Evolutionary conservation across 495 filamentous ascomycete species (phyloP), one percentile per base, ranked within the genome.

Genomic region (Monascus purpureus): DNA sequence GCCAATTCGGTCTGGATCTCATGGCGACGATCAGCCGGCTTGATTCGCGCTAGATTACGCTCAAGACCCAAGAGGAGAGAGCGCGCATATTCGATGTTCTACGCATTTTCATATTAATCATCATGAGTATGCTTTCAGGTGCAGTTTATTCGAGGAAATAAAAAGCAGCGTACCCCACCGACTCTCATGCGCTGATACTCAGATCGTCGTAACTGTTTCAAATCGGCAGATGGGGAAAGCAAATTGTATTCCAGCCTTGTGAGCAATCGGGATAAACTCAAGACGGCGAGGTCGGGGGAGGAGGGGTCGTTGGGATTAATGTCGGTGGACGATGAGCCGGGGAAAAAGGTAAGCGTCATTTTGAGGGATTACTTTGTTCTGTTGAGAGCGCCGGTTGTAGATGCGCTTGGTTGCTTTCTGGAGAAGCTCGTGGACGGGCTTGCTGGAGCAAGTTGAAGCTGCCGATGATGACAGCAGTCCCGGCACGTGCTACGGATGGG

Each of bases 51-150:
- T 18, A 76, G 70, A 26, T 77, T 73, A 37, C 83, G 81, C 48
- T 94, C 85, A 14, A 93, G 69, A 33, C 67, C 70, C 18, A 77
- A 65, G 26, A 93, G 79, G 29, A 84, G 70, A 1, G 70, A 68
- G 30, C 76, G 75, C 6, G 86, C 86, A 48, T 84, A 76, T 49
- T 81, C 77, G 41, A 94, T 57, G 46, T 90, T 94, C 75, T 86
- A 32, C n/a, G n/a, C n/a, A n/a, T n/a, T 13, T 35, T 22, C 13
- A 17, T 22, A 9, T 22, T n/a, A n/a, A n/a, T 6, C 6, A 28
- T 11, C 13, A 6, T 28, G 6, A 28, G 26, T 14, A 28, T 6
- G 26, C 13, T 25, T n/a, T 25, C 22, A 25, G 22, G 7, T 28
- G 13, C 13, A 28, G 4, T 6, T 6, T 12, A 30, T 17, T 28